These are phyloP conservation scores for Wickerhamiella siamensis DNA, from an alignment of 805 yeast species.

Conservation along the genomic window DNA sequence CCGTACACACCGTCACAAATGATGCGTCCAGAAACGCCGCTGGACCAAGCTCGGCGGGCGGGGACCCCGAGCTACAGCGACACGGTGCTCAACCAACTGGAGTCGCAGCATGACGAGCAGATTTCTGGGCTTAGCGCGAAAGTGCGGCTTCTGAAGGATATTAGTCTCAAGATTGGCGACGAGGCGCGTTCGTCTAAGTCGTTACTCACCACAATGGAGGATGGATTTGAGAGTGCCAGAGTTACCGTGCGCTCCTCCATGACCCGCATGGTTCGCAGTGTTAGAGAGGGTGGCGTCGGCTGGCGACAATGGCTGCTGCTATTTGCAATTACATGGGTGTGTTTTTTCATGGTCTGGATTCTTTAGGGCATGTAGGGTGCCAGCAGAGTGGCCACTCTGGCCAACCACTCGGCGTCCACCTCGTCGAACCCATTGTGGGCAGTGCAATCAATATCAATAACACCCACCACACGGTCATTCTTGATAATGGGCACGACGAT, in stretches of 20 bases:
- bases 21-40: slow-evolving; percentile 7
- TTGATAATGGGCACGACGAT: slow-evolving; percentile 72
- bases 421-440: slow-evolving; percentile 51
- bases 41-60: neutral
- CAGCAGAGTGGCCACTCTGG: slow-evolving; percentile 40
- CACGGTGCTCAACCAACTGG: slow-evolving; percentile 42
- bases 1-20: slow-evolving; percentile 20
- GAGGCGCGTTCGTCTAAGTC: slow-evolving; percentile 43
- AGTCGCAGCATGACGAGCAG: slow-evolving; percentile 52
- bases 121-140: slow-evolving; percentile 39
- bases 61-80: slow-evolving; percentile 30
- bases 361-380: slow-evolving; percentile 32
- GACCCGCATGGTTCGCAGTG: slow-evolving; percentile 47
- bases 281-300: slow-evolving; percentile 47
- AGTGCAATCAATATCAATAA: slow-evolving; percentile 74
- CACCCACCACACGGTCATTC: slow-evolving; percentile 43
- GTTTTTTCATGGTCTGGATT: slow-evolving; percentile 39
- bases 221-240: slow-evolving; percentile 35
- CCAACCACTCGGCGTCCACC: slow-evolving; percentile 44
- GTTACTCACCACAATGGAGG: slow-evolving; percentile 31
- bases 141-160: slow-evolving; percentile 39
- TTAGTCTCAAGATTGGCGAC: slow-evolving; percentile 46
- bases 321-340: slow-evolving; percentile 33
- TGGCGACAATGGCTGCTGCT: slow-evolving; percentile 45
- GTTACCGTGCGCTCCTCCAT: slow-evolving; percentile 37